Conservation (phyloP, 2,329 filamentous ascomycete genomes). For the Diaporthe humulicola region DNA sequence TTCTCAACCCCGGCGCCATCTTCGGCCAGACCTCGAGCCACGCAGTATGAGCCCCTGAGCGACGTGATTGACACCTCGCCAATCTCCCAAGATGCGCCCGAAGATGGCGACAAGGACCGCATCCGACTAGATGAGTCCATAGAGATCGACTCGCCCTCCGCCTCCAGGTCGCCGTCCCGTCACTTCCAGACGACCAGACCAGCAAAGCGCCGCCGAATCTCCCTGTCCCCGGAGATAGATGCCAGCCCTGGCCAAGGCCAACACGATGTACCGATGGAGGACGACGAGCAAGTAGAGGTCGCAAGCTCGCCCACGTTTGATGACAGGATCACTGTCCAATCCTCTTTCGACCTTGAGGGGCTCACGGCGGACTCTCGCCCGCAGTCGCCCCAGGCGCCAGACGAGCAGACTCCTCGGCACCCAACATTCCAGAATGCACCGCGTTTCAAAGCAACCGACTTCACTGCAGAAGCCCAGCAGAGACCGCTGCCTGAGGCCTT, state of each 20-base stretch:
- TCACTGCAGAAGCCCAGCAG: conserved; percentile 35
- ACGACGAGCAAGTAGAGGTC: conserved; percentile 27
- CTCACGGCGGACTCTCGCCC: conserved; percentile 18
- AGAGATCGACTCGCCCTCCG: conserved; percentile 44
- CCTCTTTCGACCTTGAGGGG: conserved; percentile 14
- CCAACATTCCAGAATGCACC: conserved; percentile 54
- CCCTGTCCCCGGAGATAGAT: conserved; percentile 45
- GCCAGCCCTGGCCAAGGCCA: not conserved
- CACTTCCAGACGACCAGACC: conserved; percentile 39
- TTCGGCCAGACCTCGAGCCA: conserved; percentile 37
- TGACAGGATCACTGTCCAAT: conserved; percentile 22
- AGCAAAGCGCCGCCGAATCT: conserved; percentile 55
- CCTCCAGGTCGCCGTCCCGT: conserved; percentile 37
- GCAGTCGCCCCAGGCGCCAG: conserved; percentile 8
- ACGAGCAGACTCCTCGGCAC: conserved; percentile 39
- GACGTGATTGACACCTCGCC: conserved; percentile 47
- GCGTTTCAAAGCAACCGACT: conserved; percentile 52
- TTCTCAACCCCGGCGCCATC: conserved; percentile 39
- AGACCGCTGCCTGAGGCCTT: conserved; percentile 52
- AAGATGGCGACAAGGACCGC: not conserved
- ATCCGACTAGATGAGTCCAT: conserved; percentile 41
- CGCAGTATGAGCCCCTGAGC: conserved; percentile 39
- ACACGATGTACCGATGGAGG: conserved; percentile 42
- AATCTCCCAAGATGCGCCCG: conserved; percentile 26
- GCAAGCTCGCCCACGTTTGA: not conserved